These are phyloP conservation scores for Triglochin maritima DNA, from an alignment of 106 monocot genomes.

Conservation along the genomic window DNA sequence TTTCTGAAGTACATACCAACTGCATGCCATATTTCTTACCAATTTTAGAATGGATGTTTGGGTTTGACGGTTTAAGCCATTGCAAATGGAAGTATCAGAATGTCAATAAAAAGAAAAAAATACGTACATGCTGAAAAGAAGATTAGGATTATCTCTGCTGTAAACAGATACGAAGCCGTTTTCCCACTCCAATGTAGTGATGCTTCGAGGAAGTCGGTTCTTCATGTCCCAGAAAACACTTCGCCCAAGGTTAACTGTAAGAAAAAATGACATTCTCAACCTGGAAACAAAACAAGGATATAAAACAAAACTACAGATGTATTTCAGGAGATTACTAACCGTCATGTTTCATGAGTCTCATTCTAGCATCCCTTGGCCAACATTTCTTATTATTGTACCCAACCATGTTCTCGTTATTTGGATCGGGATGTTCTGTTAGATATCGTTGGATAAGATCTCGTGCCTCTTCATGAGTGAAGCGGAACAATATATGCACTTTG, in stretches of 20 bases:
- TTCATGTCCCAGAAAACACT: constrained; percentile 99
- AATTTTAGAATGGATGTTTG: too few relatives aligned
- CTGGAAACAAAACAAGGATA: neutral
- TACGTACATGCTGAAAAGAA: constrained; percentile 97
- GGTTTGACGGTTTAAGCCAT: too few relatives aligned
- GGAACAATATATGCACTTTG: constrained; percentile 89
- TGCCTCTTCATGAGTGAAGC: constrained; percentile 98
- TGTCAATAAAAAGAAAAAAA: neutral
- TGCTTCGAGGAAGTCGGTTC: constrained; percentile 93
- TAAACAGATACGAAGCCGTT: constrained; percentile 98
- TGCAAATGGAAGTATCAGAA: neutral
- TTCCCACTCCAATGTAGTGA: constrained; percentile 99
- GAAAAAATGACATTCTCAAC: neutral
- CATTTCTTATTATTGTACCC: constrained; percentile 99
- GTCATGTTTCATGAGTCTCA: constrained; percentile 99
- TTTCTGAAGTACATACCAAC: too few relatives aligned
- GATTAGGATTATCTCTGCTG: constrained; percentile 98
- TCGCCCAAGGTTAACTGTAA: constrained; percentile 91
- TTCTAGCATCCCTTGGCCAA: constrained; percentile 99
- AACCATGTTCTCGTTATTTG: constrained; percentile 99
- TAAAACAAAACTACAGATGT: neutral
- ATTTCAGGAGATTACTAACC: constrained; percentile 29
- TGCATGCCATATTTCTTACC: too few relatives aligned
- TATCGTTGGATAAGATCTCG: constrained; percentile 95
- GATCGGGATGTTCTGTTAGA: constrained; percentile 97